Evolutionary conservation across 441 rosid genomes (phyloP).

Genomic region (Syzygium syzygioides): DNA sequence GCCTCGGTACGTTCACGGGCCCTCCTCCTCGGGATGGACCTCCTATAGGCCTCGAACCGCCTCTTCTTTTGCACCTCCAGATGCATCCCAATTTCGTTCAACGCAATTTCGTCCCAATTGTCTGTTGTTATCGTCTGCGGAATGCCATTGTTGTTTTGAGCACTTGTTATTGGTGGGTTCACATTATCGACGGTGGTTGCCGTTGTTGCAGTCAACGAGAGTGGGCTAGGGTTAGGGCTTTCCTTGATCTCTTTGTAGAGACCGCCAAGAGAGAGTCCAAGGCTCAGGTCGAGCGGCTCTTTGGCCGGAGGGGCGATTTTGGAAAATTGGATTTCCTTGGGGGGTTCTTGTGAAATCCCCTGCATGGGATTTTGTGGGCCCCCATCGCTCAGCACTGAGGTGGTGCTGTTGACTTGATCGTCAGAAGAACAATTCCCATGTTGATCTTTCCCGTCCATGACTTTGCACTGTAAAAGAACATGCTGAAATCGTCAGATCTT

Average conservation of each 20-base stretch:
- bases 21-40: not conserved
- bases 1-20: not conserved
- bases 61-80: not conserved
- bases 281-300: not conserved
- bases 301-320: not conserved
- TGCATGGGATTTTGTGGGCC: not conserved
- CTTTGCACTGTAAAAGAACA: not conserved
- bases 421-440: not conserved
- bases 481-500: not conserved
- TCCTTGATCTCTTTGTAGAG: not conserved
- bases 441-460: not conserved
- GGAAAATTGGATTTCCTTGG: rapidly evolving
- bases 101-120: too few relatives aligned
- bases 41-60: not conserved
- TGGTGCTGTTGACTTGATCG: not conserved
- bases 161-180: not conserved
- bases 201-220: not conserved
- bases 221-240: not conserved
- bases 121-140: rapidly evolving
- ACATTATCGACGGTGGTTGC: not conserved
- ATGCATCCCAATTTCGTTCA: not conserved
- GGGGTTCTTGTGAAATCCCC: rapidly evolving
- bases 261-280: conserved; percentile 9
- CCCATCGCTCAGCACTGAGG: not conserved
- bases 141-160: not conserved